Base-by-base conservation (phyloP, 306 rosid species). In the Corylus avellana region DNA sequence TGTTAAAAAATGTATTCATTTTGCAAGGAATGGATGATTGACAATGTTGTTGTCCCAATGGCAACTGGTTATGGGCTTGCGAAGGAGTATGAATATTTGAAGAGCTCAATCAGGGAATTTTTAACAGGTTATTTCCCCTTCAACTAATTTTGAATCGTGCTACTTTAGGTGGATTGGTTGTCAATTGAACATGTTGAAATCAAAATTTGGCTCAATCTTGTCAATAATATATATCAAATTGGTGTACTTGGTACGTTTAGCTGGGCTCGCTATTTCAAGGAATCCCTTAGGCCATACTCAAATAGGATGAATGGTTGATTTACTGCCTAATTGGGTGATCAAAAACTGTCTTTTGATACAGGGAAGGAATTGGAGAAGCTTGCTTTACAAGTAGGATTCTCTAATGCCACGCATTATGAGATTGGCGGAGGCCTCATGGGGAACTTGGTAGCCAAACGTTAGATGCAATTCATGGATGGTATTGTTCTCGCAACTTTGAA, bases 401-500 rank as follows among this genome's bases (percentile, higher is more conserved):
- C 98, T 12, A 74, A 81, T 49, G 93, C 93, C 37, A 77, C 39
- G 12, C 93, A 86, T 86, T 91, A 93, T 82, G 99, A 96, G 87
- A 89, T 96, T 70, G 75, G 89, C 49, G 92, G 99, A 79, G 92
- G 97, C 86, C 74, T 96, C 66, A 93, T 91, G 97, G 99, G 97
- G 47, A 91, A 92, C 85, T 85, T 96, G 77, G 97, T 96, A 46
- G 97, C 97, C 66, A 81, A 78, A 32, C 90, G 88, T 67, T 92
- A 82, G 84, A 58, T 55, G 73, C 17, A 80, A 49, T 69, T 85
- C 70, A 74, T 73, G 73, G 55, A 13, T 51, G 18, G 70, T 49
- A 12, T 47, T 8, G 64, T 29, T 44, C 42, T 46, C 27, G 56
- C 54, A 46, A 27, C 20, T 75, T 37, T 73, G 62, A 62, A 53